Percentiles rank a stretch among this genome's conserved stretches.
Evolutionary conservation across 2,329 filamentous ascomycete species (phyloP).

Genomic region (Pseudogymnoascus sp.): DNA sequence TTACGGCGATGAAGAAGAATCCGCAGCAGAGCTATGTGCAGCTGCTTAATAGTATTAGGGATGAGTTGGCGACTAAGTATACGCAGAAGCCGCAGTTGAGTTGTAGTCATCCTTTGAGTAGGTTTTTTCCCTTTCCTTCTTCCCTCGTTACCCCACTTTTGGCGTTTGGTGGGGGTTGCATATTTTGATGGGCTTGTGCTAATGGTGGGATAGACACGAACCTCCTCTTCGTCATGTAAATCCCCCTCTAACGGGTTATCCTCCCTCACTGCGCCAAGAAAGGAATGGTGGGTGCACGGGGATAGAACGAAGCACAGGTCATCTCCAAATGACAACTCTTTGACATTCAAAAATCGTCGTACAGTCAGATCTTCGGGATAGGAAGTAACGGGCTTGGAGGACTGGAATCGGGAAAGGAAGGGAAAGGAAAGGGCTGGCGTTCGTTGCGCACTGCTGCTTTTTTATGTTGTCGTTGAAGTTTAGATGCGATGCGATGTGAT

Average conservation of each 20-base stretch:
- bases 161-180: no score
- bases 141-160: no score
- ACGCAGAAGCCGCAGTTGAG: constrained; percentile 93
- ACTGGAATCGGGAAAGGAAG: neutral
- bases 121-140: neutral
- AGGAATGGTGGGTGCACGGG: neutral
- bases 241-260: neutral
- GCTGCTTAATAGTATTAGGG: constrained; percentile 89
- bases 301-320: neutral
- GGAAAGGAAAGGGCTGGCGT: neutral
- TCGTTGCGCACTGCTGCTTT: neutral
- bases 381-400: no score
- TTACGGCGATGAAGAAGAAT: constrained; percentile 82
- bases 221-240: constrained; percentile 55
- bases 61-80: constrained; percentile 81
- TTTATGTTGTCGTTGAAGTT: neutral
- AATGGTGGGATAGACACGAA: constrained; percentile 45
- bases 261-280: neutral
- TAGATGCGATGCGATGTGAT: neutral
- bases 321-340: neutral
- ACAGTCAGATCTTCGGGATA: neutral
- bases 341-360: neutral
- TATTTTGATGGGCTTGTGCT: constrained; percentile 13
- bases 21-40: constrained; percentile 94
- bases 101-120: constrained; percentile 92